Base-by-base conservation (phyloP, 805 yeast genomes). In the Cyberlindnera nakhonratchasimensis region DNA sequence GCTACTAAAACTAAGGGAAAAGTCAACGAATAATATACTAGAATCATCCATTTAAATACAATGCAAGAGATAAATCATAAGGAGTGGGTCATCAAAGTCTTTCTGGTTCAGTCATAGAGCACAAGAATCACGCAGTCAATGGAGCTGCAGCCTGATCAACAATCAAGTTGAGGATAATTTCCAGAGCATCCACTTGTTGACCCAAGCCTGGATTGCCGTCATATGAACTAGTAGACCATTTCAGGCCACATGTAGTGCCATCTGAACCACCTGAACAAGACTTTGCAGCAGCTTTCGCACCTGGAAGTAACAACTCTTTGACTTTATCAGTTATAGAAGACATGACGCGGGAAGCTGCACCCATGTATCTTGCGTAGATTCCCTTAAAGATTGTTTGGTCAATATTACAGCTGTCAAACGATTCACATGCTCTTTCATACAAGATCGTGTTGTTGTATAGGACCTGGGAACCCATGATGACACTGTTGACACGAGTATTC, bases 381-480 rank as follows among this genome's bases (percentile, higher is more conserved):
- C 95, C 95, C 69, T 86, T 87, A 72, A 91, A 91, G 29, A 93
- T 78, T 44, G 93, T 74, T 71, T 90, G 96, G 69, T 91, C 97
- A 38, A 77, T 80, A 62, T 86, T 76, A 70, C 98, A 91, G 10
- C 56, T 58, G 32, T 66, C 60, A 12, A 60, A 58, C 11, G 71
- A 70, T 69, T 86, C 95, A 66, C 98, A 91, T 1, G 96, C 91
- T 14, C 86, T 82, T 63, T 91, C 98, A 55, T 75, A 86, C 74
- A 87, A 70, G 40, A 87, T 69, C 21, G 69, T 64, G 37, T 67
- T 52, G 34, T 74, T 65, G 50, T 70, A 57, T 11, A 55, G 29
- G 56, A 77, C 34, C 37, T 55, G 59, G 4, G 61, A 57, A 2
- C 61, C 61, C 3, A 45, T 21, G 5, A 57, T 40, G 33, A 57